Percentiles rank a stretch among this genome's conserved stretches.
These are phyloP conservation scores for Aspergillus sp. DNA, from an alignment of 2,329 filamentous ascomycete genomes.

Conservation along the genomic window DNA sequence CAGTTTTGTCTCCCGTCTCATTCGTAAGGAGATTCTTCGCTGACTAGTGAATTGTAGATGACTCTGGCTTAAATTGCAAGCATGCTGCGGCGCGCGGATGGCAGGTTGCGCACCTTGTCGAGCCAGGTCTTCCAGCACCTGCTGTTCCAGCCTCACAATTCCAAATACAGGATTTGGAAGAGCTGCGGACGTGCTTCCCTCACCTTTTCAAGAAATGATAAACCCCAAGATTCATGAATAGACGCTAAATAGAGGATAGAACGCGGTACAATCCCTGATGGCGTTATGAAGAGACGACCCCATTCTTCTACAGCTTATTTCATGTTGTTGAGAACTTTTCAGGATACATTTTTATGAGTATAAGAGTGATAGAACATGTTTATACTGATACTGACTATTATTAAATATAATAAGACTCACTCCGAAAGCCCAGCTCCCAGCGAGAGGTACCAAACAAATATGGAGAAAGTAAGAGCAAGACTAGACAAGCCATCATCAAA, in stretches of 20 bases:
- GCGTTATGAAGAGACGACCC: not conserved
- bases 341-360: not conserved
- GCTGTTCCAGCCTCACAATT: conserved; percentile 68
- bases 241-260: not conserved
- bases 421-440: conserved; percentile 2
- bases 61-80: conserved; percentile 81
- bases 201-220: conserved; percentile 73
- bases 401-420: not conserved
- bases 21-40: conserved; percentile 4
- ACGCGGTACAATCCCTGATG: not conserved
- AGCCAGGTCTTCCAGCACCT: conserved; percentile 71
- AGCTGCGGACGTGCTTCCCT: conserved; percentile 77
- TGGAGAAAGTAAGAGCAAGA: conserved; percentile 12
- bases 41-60: conserved; percentile 58
- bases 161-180: conserved; percentile 75
- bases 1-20: conserved; percentile 40
- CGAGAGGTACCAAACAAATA: not conserved
- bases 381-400: conserved; percentile 1
- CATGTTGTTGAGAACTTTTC: not conserved
- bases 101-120: conserved; percentile 83
- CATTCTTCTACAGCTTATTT: not conserved
- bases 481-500: not conserved
- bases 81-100: conserved; percentile 80
- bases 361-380: conserved; percentile 4
- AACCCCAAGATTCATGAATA: not conserved